These are phyloP conservation scores for Trametes sp. DNA, from an alignment of 1,284 basidiomycete genomes.

Conservation along the genomic window DNA sequence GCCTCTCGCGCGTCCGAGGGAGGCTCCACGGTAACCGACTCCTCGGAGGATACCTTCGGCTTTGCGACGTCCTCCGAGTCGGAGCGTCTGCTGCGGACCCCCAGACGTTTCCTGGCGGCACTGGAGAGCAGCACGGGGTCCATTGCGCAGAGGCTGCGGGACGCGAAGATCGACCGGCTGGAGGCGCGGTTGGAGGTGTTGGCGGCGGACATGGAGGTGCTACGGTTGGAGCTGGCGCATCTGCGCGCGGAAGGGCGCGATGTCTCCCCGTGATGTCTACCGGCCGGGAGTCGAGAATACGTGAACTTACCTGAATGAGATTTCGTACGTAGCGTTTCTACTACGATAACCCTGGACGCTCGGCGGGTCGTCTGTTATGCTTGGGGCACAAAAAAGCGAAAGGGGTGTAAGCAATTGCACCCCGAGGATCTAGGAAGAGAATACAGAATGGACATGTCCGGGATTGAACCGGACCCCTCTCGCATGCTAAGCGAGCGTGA, in stretches of 20 bases:
- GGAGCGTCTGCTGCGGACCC: not conserved
- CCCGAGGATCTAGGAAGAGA: not conserved
- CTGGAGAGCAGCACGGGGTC: not conserved
- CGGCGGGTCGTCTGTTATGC: too few species aligned
- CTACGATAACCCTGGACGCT: too few species aligned
- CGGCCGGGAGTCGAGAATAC: too few species aligned
- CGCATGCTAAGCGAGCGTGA: constrained; percentile 25
- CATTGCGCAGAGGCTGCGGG: not conserved
- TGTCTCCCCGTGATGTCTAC: not conserved
- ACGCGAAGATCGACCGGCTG: not conserved
- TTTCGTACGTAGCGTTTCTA: too few species aligned
- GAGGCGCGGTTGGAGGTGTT: not conserved
- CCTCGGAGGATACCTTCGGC: not conserved
- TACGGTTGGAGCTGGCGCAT: constrained; percentile 3
- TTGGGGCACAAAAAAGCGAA: too few species aligned
- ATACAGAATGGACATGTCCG: constrained; percentile 47
- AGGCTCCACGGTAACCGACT: too few species aligned
- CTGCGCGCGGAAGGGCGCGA: not conserved
- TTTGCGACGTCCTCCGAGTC: too few species aligned
- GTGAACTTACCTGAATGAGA: too few species aligned
- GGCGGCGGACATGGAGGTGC: not conserved
- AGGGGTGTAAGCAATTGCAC: too few species aligned
- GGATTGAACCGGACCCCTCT: constrained; percentile 24
- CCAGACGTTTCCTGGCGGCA: not conserved
- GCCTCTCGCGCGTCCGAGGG: not conserved